phyloP scores from a whole-genome alignment of 495 filamentous ascomycete genomes.

The Physcia stellaris region DNA sequence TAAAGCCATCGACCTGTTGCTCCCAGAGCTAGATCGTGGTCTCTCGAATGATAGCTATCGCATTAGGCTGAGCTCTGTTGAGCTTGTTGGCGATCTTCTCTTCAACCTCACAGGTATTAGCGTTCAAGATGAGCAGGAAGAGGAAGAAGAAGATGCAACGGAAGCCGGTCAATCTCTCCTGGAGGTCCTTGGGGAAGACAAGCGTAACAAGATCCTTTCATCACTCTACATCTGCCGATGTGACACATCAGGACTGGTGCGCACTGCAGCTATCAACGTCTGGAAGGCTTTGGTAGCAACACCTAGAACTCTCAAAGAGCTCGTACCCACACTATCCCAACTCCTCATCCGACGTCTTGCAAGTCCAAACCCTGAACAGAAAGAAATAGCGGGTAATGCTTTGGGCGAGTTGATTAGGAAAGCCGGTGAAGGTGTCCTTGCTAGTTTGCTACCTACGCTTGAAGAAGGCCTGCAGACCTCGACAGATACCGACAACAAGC shows the following conservation, averaged over 20 bases:
- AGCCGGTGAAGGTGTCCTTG: conserved; percentile 83
- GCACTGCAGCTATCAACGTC: conserved; percentile 76
- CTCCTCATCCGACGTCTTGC: conserved; percentile 88
- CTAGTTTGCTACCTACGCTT: conserved; percentile 76
- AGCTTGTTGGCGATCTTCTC: conserved; percentile 88
- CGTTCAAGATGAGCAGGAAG: conserved; percentile 66
- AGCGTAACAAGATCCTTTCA: conserved; percentile 86
- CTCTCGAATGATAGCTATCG: conserved; percentile 91
- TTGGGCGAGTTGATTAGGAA: conserved; percentile 93
- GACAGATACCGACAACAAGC: conserved; percentile 83
- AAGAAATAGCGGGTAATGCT: conserved; percentile 93
- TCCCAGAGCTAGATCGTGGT: conserved; percentile 90
- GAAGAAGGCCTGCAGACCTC: conserved; percentile 84
- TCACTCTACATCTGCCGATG: conserved; percentile 94
- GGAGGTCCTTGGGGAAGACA: conserved; percentile 89
- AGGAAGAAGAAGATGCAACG: conserved; percentile 60
- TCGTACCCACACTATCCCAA: conserved; percentile 86
- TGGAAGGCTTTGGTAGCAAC: conserved; percentile 96
- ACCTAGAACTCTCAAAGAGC: conserved; percentile 82
- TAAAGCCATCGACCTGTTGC: conserved; percentile 79
- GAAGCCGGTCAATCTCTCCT: conserved; percentile 84
- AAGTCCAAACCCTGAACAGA: conserved; percentile 95
- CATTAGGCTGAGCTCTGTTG: conserved; percentile 93
- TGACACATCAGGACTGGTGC: conserved; percentile 88
- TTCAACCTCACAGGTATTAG: conserved; percentile 97